Percentiles rank a stretch among this genome's conserved stretches.
Conservation (phyloP, 441 rosid genomes). For the Hypseocharis bilobata region DNA sequence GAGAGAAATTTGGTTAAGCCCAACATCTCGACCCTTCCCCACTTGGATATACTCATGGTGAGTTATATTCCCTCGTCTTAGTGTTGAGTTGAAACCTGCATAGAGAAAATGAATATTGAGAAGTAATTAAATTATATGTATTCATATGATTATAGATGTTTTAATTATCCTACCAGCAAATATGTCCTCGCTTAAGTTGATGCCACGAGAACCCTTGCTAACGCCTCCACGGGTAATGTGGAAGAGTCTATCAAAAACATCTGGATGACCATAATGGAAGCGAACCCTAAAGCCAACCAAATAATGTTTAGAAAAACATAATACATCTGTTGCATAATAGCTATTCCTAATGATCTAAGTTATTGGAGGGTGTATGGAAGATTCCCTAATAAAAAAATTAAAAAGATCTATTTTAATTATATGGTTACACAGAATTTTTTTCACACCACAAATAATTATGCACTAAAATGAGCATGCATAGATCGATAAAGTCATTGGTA, state of each 20-base stretch:
- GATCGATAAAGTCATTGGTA: not conserved
- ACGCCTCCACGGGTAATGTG: slow-evolving; percentile 92
- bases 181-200: slow-evolving; percentile 90
- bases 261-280: slow-evolving; percentile 94
- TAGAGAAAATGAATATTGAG: slow-evolving; percentile 11
- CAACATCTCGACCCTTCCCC: slow-evolving; percentile 96
- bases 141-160: slow-evolving; percentile 2
- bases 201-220: slow-evolving; percentile 85
- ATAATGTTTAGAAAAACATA: too few species aligned
- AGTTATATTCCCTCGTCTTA: slow-evolving; percentile 80
- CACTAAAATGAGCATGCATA: not conserved
- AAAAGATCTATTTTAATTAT: too few species aligned
- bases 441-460: too few species aligned
- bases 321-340: too few species aligned
- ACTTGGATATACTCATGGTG: slow-evolving; percentile 97
- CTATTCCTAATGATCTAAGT: not conserved
- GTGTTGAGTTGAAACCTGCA: slow-evolving; percentile 76
- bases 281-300: slow-evolving; percentile 52
- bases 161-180: slow-evolving; percentile 59
- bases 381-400: too few species aligned
- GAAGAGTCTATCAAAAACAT: slow-evolving; percentile 83
- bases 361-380: not conserved
- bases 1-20: slow-evolving; percentile 85
- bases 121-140: slow-evolving; percentile 6
- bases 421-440: too few species aligned